Conservation (phyloP, 2,329 filamentous ascomycete species). For the Aureobasidium uvarum region DNA sequence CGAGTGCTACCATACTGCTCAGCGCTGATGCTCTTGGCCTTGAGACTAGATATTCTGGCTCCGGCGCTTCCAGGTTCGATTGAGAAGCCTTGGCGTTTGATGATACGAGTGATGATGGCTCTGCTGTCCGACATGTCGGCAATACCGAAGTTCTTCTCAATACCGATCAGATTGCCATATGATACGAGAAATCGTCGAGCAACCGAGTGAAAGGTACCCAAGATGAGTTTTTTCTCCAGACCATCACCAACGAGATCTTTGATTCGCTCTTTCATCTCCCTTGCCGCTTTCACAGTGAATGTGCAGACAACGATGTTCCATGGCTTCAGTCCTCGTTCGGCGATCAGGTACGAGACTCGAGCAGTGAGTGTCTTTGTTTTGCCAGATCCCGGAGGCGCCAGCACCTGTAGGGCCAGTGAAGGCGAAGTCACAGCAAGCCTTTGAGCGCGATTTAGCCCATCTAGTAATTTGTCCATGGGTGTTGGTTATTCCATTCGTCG, state of each 20-base stretch:
- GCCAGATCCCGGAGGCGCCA: slow-evolving; percentile 67
- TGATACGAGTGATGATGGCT: slow-evolving; percentile 76
- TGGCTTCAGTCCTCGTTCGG: slow-evolving; percentile 68
- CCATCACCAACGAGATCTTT: slow-evolving; percentile 75
- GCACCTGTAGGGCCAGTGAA: slow-evolving; percentile 59
- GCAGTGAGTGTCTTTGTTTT: slow-evolving; percentile 96
- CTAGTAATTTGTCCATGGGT: slow-evolving; percentile 56
- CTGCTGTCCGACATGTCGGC: slow-evolving; percentile 79
- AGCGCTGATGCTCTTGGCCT: slow-evolving; percentile 55
- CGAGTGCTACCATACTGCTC: slow-evolving; percentile 44
- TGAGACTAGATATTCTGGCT: slow-evolving; percentile 67
- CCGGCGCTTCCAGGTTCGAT: slow-evolving; percentile 71
- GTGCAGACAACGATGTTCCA: slow-evolving; percentile 92
- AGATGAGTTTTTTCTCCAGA: slow-evolving; percentile 70
- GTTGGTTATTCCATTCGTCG: not conserved
- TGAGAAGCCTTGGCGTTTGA: slow-evolving; percentile 61
- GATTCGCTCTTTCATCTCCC: slow-evolving; percentile 90
- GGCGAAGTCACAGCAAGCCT: slow-evolving; percentile 62
- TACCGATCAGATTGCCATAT: slow-evolving; percentile 81
- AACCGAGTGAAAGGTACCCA: slow-evolving; percentile 96
- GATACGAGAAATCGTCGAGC: slow-evolving; percentile 76
- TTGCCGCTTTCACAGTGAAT: slow-evolving; percentile 92
- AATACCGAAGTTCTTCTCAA: slow-evolving; percentile 83
- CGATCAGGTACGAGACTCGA: slow-evolving; percentile 83
- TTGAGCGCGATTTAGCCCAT: slow-evolving; percentile 64